Conservation (phyloP, 192 early-diverging fungal genomes). For the Coemansia aciculifera region DNA sequence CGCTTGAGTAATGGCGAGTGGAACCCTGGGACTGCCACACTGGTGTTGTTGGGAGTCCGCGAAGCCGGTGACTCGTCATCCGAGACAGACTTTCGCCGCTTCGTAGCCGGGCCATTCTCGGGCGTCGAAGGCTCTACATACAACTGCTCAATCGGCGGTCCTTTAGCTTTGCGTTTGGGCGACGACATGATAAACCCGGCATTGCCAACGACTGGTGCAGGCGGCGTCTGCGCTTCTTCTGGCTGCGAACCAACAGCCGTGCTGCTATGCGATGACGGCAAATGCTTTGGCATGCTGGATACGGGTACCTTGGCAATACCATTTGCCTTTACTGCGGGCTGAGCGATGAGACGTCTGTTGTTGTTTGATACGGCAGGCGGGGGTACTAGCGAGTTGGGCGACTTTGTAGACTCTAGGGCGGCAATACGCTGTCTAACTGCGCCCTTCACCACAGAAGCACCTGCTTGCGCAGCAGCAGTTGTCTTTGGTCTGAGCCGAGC, state of each 20-base stretch:
- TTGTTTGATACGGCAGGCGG: not conserved
- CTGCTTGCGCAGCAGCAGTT: not conserved
- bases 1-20: slow-evolving; percentile 22
- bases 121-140: not conserved
- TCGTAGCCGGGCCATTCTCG: not conserved
- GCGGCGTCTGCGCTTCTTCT: not conserved
- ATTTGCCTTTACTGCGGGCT: not conserved
- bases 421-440: slow-evolving; percentile 8
- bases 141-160: not conserved
- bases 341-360: slow-evolving; percentile 1
- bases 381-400: not conserved
- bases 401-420: slow-evolving; percentile 5
- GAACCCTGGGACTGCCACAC: slow-evolving; percentile 8
- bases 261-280: not conserved
- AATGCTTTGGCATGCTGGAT: not conserved
- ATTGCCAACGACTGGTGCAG: not conserved
- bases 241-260: not conserved
- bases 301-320: not conserved
- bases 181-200: slow-evolving; percentile 56
- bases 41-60: not conserved
- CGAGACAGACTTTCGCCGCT: slow-evolving; percentile 18
- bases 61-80: not conserved
- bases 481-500: slow-evolving; percentile 11
- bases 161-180: slow-evolving; percentile 47
- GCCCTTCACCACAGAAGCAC: slow-evolving; percentile 7